Evolutionary conservation across 1,284 basidiomycete species (phyloP).

Genomic region (Serendipita sp.): DNA sequence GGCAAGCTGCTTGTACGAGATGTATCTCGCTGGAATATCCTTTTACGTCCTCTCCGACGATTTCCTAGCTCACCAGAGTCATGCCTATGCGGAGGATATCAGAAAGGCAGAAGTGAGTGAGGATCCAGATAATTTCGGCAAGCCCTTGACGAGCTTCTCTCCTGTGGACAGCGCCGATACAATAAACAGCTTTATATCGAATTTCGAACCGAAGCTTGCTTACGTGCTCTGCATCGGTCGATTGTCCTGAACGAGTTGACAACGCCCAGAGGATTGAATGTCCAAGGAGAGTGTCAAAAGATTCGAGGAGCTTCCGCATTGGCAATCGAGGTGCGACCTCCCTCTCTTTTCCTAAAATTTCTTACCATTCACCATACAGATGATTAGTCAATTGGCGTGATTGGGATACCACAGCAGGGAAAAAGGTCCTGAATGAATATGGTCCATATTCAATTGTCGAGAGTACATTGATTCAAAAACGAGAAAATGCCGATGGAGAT

Average conservation of each 20-base stretch:
- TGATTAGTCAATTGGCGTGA: neutral
- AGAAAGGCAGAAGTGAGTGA: slow-evolving; percentile 46
- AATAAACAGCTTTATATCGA: slow-evolving; percentile 67
- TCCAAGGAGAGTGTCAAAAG: slow-evolving; percentile 47
- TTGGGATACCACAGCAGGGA: neutral
- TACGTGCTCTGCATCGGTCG: slow-evolving; percentile 24
- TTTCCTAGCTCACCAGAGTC: slow-evolving; percentile 74
- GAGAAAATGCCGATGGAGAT: neutral
- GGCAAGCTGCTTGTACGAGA: slow-evolving; percentile 50
- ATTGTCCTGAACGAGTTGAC: slow-evolving; percentile 23
- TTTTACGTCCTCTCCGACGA: slow-evolving; percentile 74
- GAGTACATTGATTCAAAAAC: neutral
- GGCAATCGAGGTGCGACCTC: slow-evolving; percentile 5
- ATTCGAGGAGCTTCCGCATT: slow-evolving; percentile 19
- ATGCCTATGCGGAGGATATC: slow-evolving; percentile 61
- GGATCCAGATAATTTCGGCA: neutral
- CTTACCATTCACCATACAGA: neutral
- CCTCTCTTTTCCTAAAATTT: neutral
- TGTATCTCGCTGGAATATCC: slow-evolving; percentile 51
- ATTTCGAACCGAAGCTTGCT: slow-evolving; percentile 58
- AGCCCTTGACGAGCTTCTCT: neutral
- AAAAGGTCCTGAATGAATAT: neutral
- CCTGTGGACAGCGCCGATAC: slow-evolving; percentile 39
- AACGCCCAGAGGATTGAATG: slow-evolving; percentile 36
- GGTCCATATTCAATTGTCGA: neutral